A percentile compares a stretch with the other conserved stretches of the same genome.
Conservation (phyloP, 2,329 filamentous ascomycete genomes). For the Fusarium equiseti region DNA sequence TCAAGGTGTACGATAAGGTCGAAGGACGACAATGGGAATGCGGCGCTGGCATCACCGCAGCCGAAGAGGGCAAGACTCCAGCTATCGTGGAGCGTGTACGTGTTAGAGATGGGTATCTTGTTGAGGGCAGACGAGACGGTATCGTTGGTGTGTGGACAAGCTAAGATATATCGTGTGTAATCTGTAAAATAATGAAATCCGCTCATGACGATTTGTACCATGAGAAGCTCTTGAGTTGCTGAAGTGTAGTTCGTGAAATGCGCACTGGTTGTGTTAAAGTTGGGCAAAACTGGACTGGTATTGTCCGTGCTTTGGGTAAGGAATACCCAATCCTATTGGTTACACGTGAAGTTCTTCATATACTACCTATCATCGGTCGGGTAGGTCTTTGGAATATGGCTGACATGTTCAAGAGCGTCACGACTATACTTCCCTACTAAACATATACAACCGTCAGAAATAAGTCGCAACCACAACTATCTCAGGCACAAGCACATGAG, state of each 20-base stretch:
- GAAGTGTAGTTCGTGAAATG: background rate
- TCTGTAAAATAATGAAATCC: conserved; percentile 45
- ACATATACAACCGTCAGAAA: background rate
- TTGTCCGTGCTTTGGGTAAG: background rate
- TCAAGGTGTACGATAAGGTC: conserved; percentile 98
- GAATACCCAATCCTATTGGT: conserved; percentile 4
- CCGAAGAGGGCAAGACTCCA: conserved; percentile 72
- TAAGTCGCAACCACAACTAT: background rate
- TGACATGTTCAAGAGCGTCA: conserved; percentile 1
- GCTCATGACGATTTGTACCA: conserved; percentile 31
- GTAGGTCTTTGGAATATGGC: background rate
- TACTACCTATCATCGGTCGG: background rate
- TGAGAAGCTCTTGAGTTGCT: conserved; percentile 1
- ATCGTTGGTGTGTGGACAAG: conserved; percentile 92
- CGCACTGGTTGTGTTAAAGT: background rate
- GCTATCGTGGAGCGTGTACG: conserved; percentile 85
- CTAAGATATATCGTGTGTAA: conserved; percentile 50
- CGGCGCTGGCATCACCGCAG: conserved; percentile 81
- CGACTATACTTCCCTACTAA: background rate
- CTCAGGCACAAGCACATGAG: background rate
- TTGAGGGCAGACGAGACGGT: conserved; percentile 90
- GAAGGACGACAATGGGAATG: conserved; percentile 98
- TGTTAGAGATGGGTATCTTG: conserved; percentile 92
- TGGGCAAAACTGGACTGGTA: background rate
- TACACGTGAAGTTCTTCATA: background rate